phyloP scores from a whole-genome alignment of 306 rosid species.

The Casuarina equisetifolia region DNA sequence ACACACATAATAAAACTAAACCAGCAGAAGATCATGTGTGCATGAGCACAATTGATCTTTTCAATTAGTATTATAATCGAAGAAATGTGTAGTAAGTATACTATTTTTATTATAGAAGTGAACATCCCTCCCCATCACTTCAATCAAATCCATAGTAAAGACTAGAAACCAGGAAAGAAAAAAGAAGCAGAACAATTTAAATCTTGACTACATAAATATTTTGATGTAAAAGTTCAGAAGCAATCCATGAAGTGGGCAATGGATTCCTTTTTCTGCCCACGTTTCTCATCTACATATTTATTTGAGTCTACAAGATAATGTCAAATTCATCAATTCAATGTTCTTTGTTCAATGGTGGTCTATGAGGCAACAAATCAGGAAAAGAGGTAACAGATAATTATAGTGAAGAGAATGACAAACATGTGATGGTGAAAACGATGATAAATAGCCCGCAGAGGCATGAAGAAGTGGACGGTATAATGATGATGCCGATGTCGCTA shows the following conservation, averaged over 20 bases:
- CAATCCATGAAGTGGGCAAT: background rate
- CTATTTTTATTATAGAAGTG: too few relatives aligned
- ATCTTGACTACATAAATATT: background rate
- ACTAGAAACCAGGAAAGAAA: background rate
- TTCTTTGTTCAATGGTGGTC: background rate
- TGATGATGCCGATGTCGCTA: conserved; percentile 62
- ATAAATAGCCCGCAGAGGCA: conserved; percentile 87
- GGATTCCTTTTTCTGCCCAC: background rate
- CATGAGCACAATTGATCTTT: background rate
- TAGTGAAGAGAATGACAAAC: conserved; percentile 51
- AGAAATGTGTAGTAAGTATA: background rate
- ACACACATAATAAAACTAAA: background rate
- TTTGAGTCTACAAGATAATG: background rate
- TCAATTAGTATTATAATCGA: too few relatives aligned
- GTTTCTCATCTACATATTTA: background rate
- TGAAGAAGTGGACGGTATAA: conserved; percentile 68
- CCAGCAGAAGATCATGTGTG: background rate
- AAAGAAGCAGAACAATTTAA: background rate
- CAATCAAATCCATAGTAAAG: background rate
- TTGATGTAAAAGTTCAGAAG: background rate
- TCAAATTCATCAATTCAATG: background rate
- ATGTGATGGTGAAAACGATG: conserved; percentile 87
- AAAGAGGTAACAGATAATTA: background rate
- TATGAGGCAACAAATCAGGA: background rate
- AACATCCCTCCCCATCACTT: background rate